Evolutionary conservation across 371 early-diverging fungal species (phyloP).

Genomic region (Mortierella sp.): DNA sequence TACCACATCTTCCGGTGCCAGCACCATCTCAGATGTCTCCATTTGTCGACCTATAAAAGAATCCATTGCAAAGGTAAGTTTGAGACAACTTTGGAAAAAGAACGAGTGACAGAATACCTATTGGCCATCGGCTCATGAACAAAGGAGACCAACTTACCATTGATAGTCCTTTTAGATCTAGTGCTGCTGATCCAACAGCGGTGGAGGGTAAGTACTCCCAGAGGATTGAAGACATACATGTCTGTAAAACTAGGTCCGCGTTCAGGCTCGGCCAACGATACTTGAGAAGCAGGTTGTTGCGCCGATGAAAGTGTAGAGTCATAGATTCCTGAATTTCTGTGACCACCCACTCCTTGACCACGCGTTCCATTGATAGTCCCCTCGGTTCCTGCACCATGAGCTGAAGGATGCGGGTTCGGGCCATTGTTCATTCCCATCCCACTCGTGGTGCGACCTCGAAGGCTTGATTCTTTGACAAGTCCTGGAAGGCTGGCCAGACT

Average conservation of each 20-base stretch:
- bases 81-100: background rate
- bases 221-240: conserved; percentile 68
- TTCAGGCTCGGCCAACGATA: conserved; percentile 34
- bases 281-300: conserved; percentile 47
- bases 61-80: background rate
- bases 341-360: conserved; percentile 3
- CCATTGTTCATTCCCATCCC: conserved; percentile 36
- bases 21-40: conserved; percentile 61
- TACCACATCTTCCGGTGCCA: conserved; percentile 68
- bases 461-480: conserved; percentile 43
- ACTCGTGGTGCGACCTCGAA: conserved; percentile 48
- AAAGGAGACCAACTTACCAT: conserved; percentile 32
- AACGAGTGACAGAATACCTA: background rate
- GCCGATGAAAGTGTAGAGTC: conserved; percentile 31
- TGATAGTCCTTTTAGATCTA: conserved; percentile 60
- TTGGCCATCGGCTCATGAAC: background rate
- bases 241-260: conserved; percentile 64
- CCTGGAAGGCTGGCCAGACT: conserved; percentile 49
- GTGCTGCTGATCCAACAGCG: conserved; percentile 69
- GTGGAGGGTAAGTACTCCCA: conserved; percentile 66
- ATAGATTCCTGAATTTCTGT: background rate
- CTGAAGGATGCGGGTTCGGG: conserved; percentile 3
- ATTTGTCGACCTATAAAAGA: conserved; percentile 54
- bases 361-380: conserved; percentile 9
- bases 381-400: conserved; percentile 13